Percentiles rank a stretch among this genome's conserved stretches.
These are phyloP conservation scores for Metschnikowia drakensbergensis DNA, from an alignment of 805 yeast genomes.

Conservation along the genomic window DNA sequence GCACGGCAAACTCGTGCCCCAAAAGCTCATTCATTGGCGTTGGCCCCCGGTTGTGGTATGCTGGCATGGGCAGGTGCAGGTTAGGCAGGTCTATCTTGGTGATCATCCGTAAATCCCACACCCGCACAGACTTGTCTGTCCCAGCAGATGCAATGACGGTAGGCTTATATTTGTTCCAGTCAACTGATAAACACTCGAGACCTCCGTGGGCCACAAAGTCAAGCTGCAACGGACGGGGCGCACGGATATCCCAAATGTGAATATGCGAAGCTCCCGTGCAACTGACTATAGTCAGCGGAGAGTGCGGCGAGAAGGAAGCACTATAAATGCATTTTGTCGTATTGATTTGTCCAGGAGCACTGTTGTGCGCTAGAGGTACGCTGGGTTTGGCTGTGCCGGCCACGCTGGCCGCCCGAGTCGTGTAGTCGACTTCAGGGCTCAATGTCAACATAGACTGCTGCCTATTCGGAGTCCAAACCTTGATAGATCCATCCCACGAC, in stretches of 20 bases:
- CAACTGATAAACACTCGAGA: slow-evolving; percentile 73
- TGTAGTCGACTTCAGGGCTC: slow-evolving; percentile 27
- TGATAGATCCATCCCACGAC: slow-evolving; percentile 91
- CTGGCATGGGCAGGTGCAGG: slow-evolving; percentile 36
- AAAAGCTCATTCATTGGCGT: slow-evolving; percentile 70
- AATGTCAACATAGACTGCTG: slow-evolving; percentile 56
- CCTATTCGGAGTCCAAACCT: slow-evolving; percentile 70
- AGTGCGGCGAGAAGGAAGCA: slow-evolving; percentile 81
- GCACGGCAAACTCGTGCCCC: slow-evolving; percentile 88
- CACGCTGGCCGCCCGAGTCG: slow-evolving; percentile 25
- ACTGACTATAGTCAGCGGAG: slow-evolving; percentile 62
- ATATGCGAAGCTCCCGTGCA: slow-evolving; percentile 73
- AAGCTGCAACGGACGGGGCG: slow-evolving; percentile 55
- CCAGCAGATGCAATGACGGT: slow-evolving; percentile 83
- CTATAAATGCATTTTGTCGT: slow-evolving; percentile 68
- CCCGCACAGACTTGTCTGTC: slow-evolving; percentile 77
- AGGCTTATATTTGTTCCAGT: slow-evolving; percentile 87
- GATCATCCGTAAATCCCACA: slow-evolving; percentile 86
- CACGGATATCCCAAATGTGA: slow-evolving; percentile 79
- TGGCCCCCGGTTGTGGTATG: slow-evolving; percentile 49
- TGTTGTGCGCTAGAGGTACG: slow-evolving; percentile 34
- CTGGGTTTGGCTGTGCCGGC: slow-evolving; percentile 24
- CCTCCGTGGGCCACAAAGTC: slow-evolving; percentile 75
- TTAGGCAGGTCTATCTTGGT: slow-evolving; percentile 33
- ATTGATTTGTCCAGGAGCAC: slow-evolving; percentile 16